Evolutionary conservation across 352 stramenopile genomes (phyloP).

Genomic region (Pythium brachiatum): DNA sequence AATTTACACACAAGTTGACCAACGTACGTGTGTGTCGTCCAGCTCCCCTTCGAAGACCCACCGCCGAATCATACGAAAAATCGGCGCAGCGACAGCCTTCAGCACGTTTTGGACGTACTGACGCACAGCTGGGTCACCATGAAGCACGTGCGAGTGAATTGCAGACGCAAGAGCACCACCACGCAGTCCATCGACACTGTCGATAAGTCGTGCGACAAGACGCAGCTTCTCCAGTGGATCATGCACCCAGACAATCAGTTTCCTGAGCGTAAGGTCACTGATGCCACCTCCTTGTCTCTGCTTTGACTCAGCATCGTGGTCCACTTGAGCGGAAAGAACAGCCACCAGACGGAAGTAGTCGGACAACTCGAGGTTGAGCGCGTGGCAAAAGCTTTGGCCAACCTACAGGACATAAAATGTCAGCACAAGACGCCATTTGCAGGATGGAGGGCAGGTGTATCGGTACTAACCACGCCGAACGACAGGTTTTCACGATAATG

Average conservation of each 20-base stretch:
- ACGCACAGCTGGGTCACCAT: conserved; percentile 85
- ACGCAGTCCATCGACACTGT: conserved; percentile 80
- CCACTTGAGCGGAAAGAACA: conserved; percentile 88
- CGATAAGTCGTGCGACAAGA: conserved; percentile 87
- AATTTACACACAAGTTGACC: neutral
- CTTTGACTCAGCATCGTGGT: conserved; percentile 70
- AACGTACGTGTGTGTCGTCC: conserved; percentile 78
- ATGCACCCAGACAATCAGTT: conserved; percentile 89
- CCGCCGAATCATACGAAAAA: conserved; percentile 86
- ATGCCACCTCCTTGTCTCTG: conserved; percentile 25
- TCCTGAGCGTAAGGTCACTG: conserved; percentile 83
- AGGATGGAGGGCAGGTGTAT: neutral
- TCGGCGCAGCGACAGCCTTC: conserved; percentile 71
- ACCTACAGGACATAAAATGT: conserved; percentile 34
- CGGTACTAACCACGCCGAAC: conserved; percentile 66
- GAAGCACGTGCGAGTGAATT: conserved; percentile 89
- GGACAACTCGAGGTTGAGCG: conserved; percentile 88
- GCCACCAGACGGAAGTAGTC: conserved; percentile 94
- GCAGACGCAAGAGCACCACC: conserved; percentile 88
- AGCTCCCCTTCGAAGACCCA: conserved; percentile 88
- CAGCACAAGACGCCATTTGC: neutral
- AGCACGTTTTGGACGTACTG: conserved; percentile 76
- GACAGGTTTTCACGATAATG: conserved; percentile 69
- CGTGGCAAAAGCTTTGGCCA: conserved; percentile 87
- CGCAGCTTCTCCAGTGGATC: conserved; percentile 86